These are phyloP conservation scores for Trichoderma lentiforme DNA, from an alignment of 2,329 filamentous ascomycete genomes.

Conservation along the genomic window DNA sequence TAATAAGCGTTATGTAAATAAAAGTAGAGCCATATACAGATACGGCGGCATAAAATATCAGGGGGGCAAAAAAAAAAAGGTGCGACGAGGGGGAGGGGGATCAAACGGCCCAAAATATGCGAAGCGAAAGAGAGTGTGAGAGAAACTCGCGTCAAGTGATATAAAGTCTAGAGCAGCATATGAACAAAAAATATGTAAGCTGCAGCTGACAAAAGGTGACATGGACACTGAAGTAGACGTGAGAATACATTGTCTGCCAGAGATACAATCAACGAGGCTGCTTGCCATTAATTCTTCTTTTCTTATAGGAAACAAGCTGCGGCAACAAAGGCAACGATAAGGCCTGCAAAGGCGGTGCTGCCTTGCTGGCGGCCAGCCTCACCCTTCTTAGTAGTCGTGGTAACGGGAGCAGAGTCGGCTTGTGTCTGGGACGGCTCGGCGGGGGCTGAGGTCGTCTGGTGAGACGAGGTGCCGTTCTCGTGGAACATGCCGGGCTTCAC, in stretches of 20 bases:
- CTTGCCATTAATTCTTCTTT: conserved; percentile 16
- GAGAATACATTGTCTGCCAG: conserved; percentile 5
- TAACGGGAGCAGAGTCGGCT: conserved; percentile 29
- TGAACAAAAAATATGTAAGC: conserved; percentile 9
- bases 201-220: conserved; percentile 15
- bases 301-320: conserved; percentile 47
- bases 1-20: conserved; percentile 24
- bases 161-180: conserved; percentile 16
- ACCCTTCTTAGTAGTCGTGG: conserved; percentile 39
- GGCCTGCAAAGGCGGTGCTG: conserved; percentile 49
- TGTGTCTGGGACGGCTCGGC: conserved; percentile 25
- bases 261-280: conserved; percentile 20
- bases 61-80: neutral
- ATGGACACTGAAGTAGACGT: conserved; percentile 17
- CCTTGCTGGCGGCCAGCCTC: conserved; percentile 48
- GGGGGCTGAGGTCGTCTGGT: neutral
- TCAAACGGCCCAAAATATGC: neutral
- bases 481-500: conserved; percentile 51
- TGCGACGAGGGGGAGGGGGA: neutral
- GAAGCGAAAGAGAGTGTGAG: conserved; percentile 5
- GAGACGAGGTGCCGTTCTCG: conserved; percentile 42
- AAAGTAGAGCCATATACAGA: conserved; percentile 14
- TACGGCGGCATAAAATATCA: conserved; percentile 9
- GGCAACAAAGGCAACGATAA: conserved; percentile 55
- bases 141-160: conserved; percentile 11